These are phyloP conservation scores for Mycena sanguinolenta DNA, from an alignment of 768 basidiomycete genomes.

Conservation along the genomic window DNA sequence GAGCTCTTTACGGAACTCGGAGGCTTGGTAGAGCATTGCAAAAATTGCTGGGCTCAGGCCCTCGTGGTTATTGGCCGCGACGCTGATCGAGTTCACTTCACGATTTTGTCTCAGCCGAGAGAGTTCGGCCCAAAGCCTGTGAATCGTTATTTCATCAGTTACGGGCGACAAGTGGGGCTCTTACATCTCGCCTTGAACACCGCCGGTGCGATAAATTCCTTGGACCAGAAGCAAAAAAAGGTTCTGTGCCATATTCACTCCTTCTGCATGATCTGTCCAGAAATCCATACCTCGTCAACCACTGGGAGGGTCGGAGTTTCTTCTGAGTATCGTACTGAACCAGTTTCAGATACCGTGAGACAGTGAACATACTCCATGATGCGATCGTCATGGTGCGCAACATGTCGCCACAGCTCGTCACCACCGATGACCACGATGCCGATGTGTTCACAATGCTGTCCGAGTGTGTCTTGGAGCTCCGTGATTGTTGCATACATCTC, in stretches of 20 bases:
- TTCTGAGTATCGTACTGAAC: background rate
- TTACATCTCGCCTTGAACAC: background rate
- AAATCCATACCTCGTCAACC: background rate
- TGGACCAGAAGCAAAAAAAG: background rate
- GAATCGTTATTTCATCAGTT: background rate
- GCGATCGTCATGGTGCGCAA: background rate
- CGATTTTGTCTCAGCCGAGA: background rate
- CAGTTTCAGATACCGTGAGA: background rate
- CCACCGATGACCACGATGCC: background rate
- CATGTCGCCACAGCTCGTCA: background rate
- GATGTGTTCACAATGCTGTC: too few species aligned
- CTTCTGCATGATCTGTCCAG: background rate
- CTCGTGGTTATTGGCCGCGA: too few species aligned
- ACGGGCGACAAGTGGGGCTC: background rate
- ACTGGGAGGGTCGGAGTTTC: background rate
- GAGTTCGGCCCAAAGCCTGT: background rate
- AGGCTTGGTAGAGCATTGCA: background rate
- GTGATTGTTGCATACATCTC: too few species aligned
- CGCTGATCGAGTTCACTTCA: too few species aligned
- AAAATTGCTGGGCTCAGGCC: background rate
- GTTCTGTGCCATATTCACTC: background rate
- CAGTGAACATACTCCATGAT: background rate
- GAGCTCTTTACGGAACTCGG: background rate
- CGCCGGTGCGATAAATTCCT: background rate
- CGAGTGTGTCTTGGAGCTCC: too few species aligned